Evolutionary conservation across 768 basidiomycete genomes (phyloP), one percentile per base, ranked within the genome.

Genomic region (Suillus occidentalis): DNA sequence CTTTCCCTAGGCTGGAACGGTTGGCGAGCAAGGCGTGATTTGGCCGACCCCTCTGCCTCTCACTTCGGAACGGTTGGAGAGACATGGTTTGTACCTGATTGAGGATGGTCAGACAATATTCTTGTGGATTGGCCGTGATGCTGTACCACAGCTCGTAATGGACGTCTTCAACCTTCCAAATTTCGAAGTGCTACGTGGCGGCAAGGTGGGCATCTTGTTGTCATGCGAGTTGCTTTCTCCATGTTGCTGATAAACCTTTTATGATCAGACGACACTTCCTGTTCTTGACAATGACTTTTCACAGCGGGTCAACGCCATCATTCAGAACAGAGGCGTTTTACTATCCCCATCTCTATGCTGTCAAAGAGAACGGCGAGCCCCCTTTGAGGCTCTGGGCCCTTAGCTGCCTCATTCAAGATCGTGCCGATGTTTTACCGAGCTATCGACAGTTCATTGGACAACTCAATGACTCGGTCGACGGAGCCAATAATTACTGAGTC

Each of bases 91-190:
- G 62, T 98, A 90, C 87, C 78, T 99, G 67, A 97, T 99, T 69
- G 97, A 99, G 77, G 97, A 99, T 75, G 93, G 92, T 1, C 97
- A 99, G 77, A 96, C 92, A 25, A 93, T 99, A 73, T 99, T 99
- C 88, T 83, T 99, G 57, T 99, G 94, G 91, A 87, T 99, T 59
- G 97, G 97, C n/a, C 88, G 95, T 37, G 97, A 99, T 75, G 95
- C 97, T 9, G 95, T 99, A n/a, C 94, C 96, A 12, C 92, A 96
- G 73, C 86, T 99, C 56, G 81, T 99, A 66, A 83, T 89, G 83
- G 97, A 99, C 72, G 96, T 98, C 20, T 99, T 99, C 78, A 88
- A 93, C 72, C 82, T 98, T 42, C 89, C 92, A 0, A 89, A 78
- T 68, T 98, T 97, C 73, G 92, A 94, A 49, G 90, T 90, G 18